These are phyloP conservation scores for Tolypocladium album DNA, from an alignment of 2,329 filamentous ascomycete genomes.

Conservation along the genomic window DNA sequence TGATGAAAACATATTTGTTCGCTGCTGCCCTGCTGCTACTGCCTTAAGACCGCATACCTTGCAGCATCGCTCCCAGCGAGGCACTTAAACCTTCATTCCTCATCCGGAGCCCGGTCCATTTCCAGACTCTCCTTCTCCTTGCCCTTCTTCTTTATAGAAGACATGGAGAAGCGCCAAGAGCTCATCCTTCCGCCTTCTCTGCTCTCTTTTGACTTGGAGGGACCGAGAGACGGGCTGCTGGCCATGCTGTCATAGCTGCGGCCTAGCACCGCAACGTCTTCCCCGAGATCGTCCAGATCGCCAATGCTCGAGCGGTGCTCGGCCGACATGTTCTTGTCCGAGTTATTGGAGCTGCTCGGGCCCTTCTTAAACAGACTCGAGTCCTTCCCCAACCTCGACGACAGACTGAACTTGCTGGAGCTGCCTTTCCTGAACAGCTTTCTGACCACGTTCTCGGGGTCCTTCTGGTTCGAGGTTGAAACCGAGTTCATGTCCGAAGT, in stretches of 20 bases:
- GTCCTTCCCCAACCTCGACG: constrained; percentile 44
- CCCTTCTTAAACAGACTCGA: constrained; percentile 48
- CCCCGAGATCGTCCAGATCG: constrained; percentile 40
- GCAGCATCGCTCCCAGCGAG: background rate
- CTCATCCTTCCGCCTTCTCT: constrained; percentile 37
- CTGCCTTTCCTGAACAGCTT: constrained; percentile 56
- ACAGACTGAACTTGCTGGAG: constrained; percentile 54
- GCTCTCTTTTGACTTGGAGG: constrained; percentile 32
- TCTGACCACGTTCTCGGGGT: constrained; percentile 46
- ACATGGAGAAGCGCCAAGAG: constrained; percentile 46
- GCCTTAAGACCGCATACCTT: background rate
- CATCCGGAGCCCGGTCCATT: constrained; percentile 28
- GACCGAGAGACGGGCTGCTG: constrained; percentile 45
- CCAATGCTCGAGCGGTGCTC: constrained; percentile 48
- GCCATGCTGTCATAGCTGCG: constrained; percentile 45
- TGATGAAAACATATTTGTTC: background rate
- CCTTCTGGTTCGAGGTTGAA: constrained; percentile 28
- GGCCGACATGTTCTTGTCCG: constrained; percentile 43
- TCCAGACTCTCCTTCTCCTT: constrained; percentile 46
- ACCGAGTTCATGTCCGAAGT: constrained; percentile 39
- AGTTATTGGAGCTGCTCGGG: constrained; percentile 43
- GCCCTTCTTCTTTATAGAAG: constrained; percentile 50
- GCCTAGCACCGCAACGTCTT: constrained; percentile 31
- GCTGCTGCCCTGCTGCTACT: background rate
- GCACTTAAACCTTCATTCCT: constrained; percentile 10